Evolutionary conservation across 139 green algal genomes (phyloP).

Genomic region (Chlorella vulgaris): DNA sequence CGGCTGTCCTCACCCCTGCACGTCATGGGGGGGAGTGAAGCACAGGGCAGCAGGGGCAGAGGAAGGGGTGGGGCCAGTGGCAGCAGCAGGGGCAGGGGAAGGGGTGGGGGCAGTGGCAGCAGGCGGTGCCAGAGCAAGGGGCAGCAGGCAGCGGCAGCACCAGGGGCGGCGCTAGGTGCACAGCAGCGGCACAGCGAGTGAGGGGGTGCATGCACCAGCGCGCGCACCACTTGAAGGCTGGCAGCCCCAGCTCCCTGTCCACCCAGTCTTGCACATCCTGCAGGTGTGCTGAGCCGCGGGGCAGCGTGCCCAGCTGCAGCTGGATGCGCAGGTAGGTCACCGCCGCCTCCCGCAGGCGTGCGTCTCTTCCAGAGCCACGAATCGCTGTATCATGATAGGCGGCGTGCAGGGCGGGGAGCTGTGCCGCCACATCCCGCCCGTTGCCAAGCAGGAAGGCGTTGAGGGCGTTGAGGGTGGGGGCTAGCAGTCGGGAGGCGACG

Average conservation of each 20-base stretch:
- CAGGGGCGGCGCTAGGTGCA: neutral
- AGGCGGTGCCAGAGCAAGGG: neutral
- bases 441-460: constrained; percentile 54
- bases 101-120: neutral
- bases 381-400: constrained; percentile 21
- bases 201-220: neutral
- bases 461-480: constrained; percentile 27
- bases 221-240: constrained; percentile 34
- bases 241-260: constrained; percentile 29
- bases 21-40: too few species aligned
- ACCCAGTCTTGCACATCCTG: constrained; percentile 28
- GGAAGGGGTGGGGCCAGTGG: too few species aligned
- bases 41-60: too few species aligned
- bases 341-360: constrained; percentile 35
- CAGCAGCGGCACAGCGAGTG: neutral
- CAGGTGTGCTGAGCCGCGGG: neutral
- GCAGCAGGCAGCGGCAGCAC: neutral
- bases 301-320: constrained; percentile 39
- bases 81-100: neutral
- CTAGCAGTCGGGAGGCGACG: neutral
- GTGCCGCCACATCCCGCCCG: constrained; percentile 40
- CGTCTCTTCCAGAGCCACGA: constrained; percentile 20
- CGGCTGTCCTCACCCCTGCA: constrained; percentile 34
- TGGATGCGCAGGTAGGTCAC: constrained; percentile 45
- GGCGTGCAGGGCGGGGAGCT: constrained; percentile 29